Conservation (phyloP, 2,329 filamentous ascomycete species). For the Xylariaceae sp. region DNA sequence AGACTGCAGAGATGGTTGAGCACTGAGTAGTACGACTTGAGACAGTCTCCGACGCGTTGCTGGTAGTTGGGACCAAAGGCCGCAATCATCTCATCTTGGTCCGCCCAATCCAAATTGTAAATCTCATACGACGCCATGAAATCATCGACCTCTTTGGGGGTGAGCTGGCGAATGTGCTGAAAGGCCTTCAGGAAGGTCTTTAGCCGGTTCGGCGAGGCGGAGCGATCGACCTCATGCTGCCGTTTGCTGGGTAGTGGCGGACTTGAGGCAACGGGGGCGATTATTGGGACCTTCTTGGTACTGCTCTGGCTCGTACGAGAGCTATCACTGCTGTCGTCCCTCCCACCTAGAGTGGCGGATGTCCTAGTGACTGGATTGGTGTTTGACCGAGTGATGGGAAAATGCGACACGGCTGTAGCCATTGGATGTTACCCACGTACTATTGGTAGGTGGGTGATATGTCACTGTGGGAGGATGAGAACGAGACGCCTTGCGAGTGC, state of each 20-base stretch:
- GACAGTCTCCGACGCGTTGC: conserved; percentile 45
- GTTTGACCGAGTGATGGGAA: neutral
- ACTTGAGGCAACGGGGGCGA: conserved; percentile 5
- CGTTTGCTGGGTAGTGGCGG: conserved; percentile 4
- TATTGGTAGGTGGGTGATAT: neutral
- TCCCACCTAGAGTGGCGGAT: conserved; percentile 14
- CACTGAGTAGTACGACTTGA: conserved; percentile 49
- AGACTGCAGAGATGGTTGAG: conserved; percentile 52
- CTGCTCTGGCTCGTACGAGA: conserved; percentile 30
- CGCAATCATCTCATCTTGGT: conserved; percentile 43
- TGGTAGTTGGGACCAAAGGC: conserved; percentile 45
- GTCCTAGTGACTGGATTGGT: neutral
- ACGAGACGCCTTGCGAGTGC: neutral
- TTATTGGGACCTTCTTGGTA: conserved; percentile 26
- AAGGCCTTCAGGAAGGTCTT: conserved; percentile 47
- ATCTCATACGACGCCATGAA: conserved; percentile 55
- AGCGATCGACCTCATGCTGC: conserved; percentile 33
- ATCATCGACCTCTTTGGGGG: conserved; percentile 46
- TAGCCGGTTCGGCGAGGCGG: conserved; percentile 42
- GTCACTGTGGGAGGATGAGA: neutral
- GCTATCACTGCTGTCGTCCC: conserved; percentile 28
- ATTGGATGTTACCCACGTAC: too few species aligned
- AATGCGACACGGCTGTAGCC: neutral
- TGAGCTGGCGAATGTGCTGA: conserved; percentile 44
- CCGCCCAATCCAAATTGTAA: conserved; percentile 51